phyloP scores from a whole-genome alignment of 768 basidiomycete species.

The Mycena indigotica region DNA sequence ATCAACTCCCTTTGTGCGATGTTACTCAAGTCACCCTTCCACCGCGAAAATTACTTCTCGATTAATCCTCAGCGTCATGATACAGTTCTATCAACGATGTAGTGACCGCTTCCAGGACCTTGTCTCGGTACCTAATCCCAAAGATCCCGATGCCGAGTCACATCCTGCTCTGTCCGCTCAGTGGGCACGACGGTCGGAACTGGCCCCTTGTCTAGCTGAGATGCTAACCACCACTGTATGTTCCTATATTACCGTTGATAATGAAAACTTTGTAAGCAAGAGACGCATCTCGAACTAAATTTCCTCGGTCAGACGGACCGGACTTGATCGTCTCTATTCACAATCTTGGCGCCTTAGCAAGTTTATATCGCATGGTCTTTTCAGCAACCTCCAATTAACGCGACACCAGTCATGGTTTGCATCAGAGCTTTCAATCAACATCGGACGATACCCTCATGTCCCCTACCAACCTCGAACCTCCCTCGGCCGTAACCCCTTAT shows the following conservation, averaged over 20 bases:
- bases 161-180: conserved; percentile 62
- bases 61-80: conserved; percentile 90
- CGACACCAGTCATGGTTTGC: conserved; percentile 82
- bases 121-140: conserved; percentile 44
- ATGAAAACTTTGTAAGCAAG: conserved; percentile 67
- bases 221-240: conserved; percentile 57
- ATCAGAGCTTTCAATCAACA: conserved; percentile 58
- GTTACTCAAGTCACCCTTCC: conserved; percentile 90
- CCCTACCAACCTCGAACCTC: conserved; percentile 53
- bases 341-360: conserved; percentile 74
- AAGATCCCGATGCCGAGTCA: conserved; percentile 42
- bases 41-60: conserved; percentile 89
- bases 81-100: conserved; percentile 94
- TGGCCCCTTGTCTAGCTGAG: conserved; percentile 73
- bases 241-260: conserved; percentile 31
- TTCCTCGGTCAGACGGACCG: conserved; percentile 53
- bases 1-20: conserved; percentile 91
- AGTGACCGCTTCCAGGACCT: conserved; percentile 84
- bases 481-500: conserved; percentile 49
- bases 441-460: conserved; percentile 56
- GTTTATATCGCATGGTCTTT: conserved; percentile 63
- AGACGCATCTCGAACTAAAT: conserved; percentile 76
- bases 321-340: conserved; percentile 74
- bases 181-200: conserved; percentile 85
- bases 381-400: conserved; percentile 2